Evolutionary conservation across 352 stramenopile genomes (phyloP), one percentile per base, ranked within the genome.

Genomic region (Globisporangium alternatum): DNA sequence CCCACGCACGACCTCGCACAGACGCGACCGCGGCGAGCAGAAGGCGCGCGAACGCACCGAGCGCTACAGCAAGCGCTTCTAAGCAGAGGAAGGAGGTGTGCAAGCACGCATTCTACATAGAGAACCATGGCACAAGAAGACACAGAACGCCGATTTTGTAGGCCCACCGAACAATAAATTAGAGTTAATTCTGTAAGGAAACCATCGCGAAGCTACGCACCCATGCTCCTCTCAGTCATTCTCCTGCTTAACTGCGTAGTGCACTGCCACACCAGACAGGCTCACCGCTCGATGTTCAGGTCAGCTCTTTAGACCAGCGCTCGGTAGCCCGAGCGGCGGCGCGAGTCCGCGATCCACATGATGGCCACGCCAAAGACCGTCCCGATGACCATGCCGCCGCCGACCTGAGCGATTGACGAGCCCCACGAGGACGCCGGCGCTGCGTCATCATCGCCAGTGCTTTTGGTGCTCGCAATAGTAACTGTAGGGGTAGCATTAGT

Each of bases 301-400:
- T 22, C 33, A 41, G 21, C 22, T 33, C 45, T 17, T 62, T 35
- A 68, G 25, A 49, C 35, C n/a, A 86, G 64, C 31, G 71, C 33
- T 31, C 60, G 65, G 65, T 85, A 87, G 25, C 58, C 72, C 9
- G 65, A 59, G 31, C 62, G 74, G 22, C 70, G 65, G 39, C 72
- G 68, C 45, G 66, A 66, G 31, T 62, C 65, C 55, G 57, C 65
- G 65, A 85, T 52, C 70, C 66, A 75, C 30, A 78, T 74, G 52
- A 71, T 61, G 1, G 49, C 70, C 12, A 65, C 72, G 45, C 74
- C 76, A 2, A 79, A 41, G 30, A 79, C 5, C 33, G 60, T 62
- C n/a, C 78, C 78, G 41, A 72, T 47, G 25, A 72, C 22, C 47
- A 66, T 62, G 41, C 75, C 73, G 28, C 71, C 33, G 30, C 71